A percentile compares a stretch with the other conserved stretches of the same genome.
Conservation (phyloP, 1,284 basidiomycete species). For the Apiotrichum montevideense region DNA sequence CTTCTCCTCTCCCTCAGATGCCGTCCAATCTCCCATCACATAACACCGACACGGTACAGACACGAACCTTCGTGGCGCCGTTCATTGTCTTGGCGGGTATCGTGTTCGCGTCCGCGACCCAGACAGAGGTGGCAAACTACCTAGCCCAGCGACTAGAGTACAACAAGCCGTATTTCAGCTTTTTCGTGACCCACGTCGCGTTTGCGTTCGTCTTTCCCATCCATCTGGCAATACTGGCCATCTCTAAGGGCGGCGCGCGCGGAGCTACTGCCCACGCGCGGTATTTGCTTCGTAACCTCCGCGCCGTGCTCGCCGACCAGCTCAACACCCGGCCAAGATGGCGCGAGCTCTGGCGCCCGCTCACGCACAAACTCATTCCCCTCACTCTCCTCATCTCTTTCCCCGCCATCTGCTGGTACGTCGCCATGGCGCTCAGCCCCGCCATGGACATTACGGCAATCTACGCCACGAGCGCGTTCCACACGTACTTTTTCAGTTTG, state of each 20-base stretch:
- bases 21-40: background rate
- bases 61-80: slow-evolving; percentile 23
- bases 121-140: slow-evolving; percentile 44
- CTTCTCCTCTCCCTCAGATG: background rate
- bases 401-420: slow-evolving; percentile 38
- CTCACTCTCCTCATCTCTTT: slow-evolving; percentile 34
- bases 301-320: slow-evolving; percentile 17
- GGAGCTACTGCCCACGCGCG: background rate
- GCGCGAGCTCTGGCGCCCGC: slow-evolving; percentile 20
- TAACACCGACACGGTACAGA: background rate
- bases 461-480: slow-evolving; percentile 38
- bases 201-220: slow-evolving; percentile 41
- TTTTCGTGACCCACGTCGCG: slow-evolving; percentile 46
- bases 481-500: slow-evolving; percentile 43
- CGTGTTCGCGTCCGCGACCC: slow-evolving; percentile 37
- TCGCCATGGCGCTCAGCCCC: slow-evolving; percentile 34
- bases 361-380: slow-evolving; percentile 24
- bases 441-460: slow-evolving; percentile 42
- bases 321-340: slow-evolving; percentile 20
- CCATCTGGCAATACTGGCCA: slow-evolving; percentile 26
- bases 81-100: slow-evolving; percentile 37
- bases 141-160: slow-evolving; percentile 25
- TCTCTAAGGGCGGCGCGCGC: slow-evolving; percentile 1
- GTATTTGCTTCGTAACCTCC: slow-evolving; percentile 11
- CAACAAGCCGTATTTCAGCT: slow-evolving; percentile 45